Evolutionary conservation across 176 grass and related monocot genomes (phyloP).

Genomic region (Rhynchospora breviuscula): DNA sequence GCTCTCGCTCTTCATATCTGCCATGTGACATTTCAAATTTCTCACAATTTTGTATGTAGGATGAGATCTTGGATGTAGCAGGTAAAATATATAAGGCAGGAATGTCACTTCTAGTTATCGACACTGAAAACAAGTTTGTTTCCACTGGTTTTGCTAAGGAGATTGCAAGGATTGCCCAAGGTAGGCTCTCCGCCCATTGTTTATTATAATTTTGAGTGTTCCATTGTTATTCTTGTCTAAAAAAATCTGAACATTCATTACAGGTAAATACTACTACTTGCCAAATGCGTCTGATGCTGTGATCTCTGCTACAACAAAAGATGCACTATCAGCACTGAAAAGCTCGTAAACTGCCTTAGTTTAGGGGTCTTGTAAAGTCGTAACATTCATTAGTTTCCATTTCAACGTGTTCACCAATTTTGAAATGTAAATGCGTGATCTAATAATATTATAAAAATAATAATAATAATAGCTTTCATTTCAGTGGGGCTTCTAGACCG

Average conservation of each 20-base stretch:
- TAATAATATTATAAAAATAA: background rate
- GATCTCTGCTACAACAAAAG: conserved; percentile 86
- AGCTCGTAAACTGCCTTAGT: conserved; percentile 30
- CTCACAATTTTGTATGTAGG: conserved; percentile 30
- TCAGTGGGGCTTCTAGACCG: no score
- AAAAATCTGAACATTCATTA: conserved; percentile 3
- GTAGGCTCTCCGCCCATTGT: conserved; percentile 24
- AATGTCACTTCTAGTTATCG: conserved; percentile 97
- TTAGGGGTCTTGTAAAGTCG: background rate
- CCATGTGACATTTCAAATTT: conserved; percentile 14
- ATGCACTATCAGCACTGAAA: conserved; percentile 63
- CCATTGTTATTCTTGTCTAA: background rate
- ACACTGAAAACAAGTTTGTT: conserved; percentile 98
- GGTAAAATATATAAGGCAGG: conserved; percentile 92
- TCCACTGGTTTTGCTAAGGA: conserved; percentile 98
- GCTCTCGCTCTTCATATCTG: background rate
- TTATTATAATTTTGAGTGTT: background rate
- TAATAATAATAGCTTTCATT: background rate
- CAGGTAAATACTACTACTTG: conserved; percentile 99
- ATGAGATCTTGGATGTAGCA: conserved; percentile 94
- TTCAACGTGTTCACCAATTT: conserved; percentile 1
- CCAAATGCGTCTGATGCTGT: conserved; percentile 95
- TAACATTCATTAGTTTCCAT: background rate
- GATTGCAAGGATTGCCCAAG: conserved; percentile 93
- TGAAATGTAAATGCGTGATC: background rate